Conservation (phyloP, 495 filamentous ascomycete genomes). For the Lichina pygmaea region DNA sequence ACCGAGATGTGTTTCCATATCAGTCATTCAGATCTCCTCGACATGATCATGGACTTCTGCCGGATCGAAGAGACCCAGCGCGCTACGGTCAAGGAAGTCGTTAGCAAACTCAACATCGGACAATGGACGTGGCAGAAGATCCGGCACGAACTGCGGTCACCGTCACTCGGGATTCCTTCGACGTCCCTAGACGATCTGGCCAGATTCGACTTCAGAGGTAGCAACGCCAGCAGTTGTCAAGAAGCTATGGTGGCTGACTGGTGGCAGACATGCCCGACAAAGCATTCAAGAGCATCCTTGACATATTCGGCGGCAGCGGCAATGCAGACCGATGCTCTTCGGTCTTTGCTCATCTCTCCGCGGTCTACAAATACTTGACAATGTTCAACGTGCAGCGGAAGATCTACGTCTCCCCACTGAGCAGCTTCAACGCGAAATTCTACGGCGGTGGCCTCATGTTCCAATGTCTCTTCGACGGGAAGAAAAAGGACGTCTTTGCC, state of each 20-base stretch:
- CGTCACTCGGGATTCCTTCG: slow-evolving; percentile 54
- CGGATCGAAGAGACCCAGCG: slow-evolving; percentile 42
- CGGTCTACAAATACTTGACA: slow-evolving; percentile 48
- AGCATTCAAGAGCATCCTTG: slow-evolving; percentile 41
- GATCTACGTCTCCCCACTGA: slow-evolving; percentile 62
- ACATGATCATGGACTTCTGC: slow-evolving; percentile 69
- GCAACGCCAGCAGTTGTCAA: too few species aligned
- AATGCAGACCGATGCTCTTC: slow-evolving; percentile 37
- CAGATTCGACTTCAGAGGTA: slow-evolving; percentile 72
- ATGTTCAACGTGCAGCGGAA: slow-evolving; percentile 48
- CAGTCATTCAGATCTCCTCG: slow-evolving; percentile 66
- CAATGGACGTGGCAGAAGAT: slow-evolving; percentile 69
- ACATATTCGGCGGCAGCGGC: slow-evolving; percentile 44
- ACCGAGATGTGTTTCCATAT: slow-evolving; percentile 72
- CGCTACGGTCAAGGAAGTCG: slow-evolving; percentile 46
- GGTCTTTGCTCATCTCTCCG: slow-evolving; percentile 50
- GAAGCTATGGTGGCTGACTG: slow-evolving; percentile 1
- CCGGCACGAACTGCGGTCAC: slow-evolving; percentile 52
- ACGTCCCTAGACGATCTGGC: slow-evolving; percentile 79
- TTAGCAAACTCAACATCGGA: slow-evolving; percentile 71
- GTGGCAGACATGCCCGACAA: slow-evolving; percentile 38
- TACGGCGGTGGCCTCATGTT: slow-evolving; percentile 75
- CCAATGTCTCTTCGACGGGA: slow-evolving; percentile 72
- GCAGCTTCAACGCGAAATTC: slow-evolving; percentile 78
- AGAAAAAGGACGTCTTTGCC: slow-evolving; percentile 63